phyloP scores from a whole-genome alignment of 345 rosid species.

The Aquilaria sinensis region DNA sequence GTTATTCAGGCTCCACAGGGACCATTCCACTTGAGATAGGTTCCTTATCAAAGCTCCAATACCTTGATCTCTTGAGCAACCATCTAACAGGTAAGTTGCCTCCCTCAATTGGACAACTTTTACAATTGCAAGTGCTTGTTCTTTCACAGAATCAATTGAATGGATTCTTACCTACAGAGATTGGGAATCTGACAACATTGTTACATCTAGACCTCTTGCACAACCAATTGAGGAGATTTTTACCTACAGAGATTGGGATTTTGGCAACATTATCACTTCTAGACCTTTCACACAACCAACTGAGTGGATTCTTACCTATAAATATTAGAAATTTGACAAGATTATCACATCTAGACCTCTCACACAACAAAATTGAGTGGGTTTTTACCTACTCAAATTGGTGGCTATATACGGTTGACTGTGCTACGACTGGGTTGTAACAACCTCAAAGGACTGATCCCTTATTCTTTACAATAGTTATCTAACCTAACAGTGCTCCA shows the following conservation, averaged over 20 bases:
- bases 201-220: not conserved
- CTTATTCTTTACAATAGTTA: no score
- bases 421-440: no score
- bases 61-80: not conserved
- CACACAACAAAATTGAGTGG: no score
- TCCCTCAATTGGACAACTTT: not conserved
- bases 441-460: no score
- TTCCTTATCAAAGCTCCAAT: not conserved
- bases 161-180: not conserved
- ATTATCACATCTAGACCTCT: not conserved
- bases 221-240: not conserved
- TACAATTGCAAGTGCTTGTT: not conserved
- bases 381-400: no score
- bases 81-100: not conserved
- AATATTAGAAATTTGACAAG: not conserved
- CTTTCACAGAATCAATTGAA: not conserved
- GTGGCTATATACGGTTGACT: no score
- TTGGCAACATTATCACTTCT: not conserved
- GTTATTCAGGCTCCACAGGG: not conserved
- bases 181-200: not conserved
- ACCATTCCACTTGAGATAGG: slow-evolving; percentile 1
- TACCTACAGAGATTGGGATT: not conserved
- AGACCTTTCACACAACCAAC: not conserved
- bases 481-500: no score
- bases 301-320: slow-evolving; percentile 4